These are phyloP conservation scores for Cystobasidium pallidum DNA, from an alignment of 1,284 basidiomycete species.

Conservation along the genomic window DNA sequence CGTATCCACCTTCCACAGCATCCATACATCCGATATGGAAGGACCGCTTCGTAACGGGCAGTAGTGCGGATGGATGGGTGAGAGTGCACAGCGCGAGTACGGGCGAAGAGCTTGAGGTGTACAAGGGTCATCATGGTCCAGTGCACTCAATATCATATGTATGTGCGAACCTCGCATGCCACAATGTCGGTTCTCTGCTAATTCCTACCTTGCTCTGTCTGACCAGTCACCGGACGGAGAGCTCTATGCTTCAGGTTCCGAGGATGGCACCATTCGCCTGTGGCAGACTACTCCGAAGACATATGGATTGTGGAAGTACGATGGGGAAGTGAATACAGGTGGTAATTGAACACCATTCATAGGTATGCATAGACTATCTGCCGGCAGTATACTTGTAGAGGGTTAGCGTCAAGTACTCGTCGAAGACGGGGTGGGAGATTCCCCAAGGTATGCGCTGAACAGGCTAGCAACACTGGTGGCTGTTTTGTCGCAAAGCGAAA, in stretches of 20 bases:
- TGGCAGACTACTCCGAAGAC: conserved; percentile 95
- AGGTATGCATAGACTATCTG: no score
- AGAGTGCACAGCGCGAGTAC: conserved; percentile 81
- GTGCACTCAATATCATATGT: conserved; percentile 64
- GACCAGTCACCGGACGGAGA: conserved; percentile 97
- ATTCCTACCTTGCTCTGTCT: conserved; percentile 62
- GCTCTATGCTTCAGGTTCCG: conserved; percentile 93
- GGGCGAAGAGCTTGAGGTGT: conserved; percentile 85
- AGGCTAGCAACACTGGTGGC: no score
- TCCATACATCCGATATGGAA: conserved; percentile 73
- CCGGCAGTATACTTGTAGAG: conserved; percentile 6
- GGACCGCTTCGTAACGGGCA: conserved; percentile 92
- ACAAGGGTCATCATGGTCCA: conserved; percentile 97
- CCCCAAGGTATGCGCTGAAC: no score
- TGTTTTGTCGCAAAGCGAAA: no score
- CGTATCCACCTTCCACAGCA: conserved; percentile 18
- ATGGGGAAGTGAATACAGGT: conserved; percentile 8
- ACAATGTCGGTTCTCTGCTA: no score
- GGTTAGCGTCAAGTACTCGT: neutral
- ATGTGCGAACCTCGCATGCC: neutral
- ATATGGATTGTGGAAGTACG: conserved; percentile 79
- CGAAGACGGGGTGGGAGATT: no score
- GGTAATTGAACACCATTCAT: conserved; percentile 1
- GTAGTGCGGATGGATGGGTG: conserved; percentile 90
- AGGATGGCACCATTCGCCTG: conserved; percentile 82